Evolutionary conservation across 2,329 filamentous ascomycete genomes (phyloP).

Genomic region (Nemania bipapillata): DNA sequence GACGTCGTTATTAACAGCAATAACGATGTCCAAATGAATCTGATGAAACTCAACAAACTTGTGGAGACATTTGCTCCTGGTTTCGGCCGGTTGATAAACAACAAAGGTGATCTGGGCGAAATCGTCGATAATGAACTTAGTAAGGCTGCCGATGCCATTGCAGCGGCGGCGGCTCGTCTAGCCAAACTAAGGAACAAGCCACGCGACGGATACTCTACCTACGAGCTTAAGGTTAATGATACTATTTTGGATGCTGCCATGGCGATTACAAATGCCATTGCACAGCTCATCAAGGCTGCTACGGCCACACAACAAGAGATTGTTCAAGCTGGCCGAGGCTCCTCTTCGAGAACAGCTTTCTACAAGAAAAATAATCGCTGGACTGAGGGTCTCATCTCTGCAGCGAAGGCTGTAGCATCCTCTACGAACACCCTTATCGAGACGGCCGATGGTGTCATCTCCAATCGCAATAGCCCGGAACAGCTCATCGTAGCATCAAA

Average conservation of each 20-base stretch:
- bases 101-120: slow-evolving; percentile 88
- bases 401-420: slow-evolving; percentile 92
- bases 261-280: slow-evolving; percentile 93
- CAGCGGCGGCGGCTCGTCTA: slow-evolving; percentile 87
- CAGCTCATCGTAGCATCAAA: slow-evolving; percentile 98
- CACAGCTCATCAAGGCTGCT: slow-evolving; percentile 92
- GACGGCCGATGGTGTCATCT: slow-evolving; percentile 95
- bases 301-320: slow-evolving; percentile 95
- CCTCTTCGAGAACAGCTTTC: slow-evolving; percentile 88
- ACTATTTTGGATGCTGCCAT: slow-evolving; percentile 92
- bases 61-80: slow-evolving; percentile 92
- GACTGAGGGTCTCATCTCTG: slow-evolving; percentile 97
- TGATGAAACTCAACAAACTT: slow-evolving; percentile 92
- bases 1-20: slow-evolving; percentile 98
- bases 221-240: slow-evolving; percentile 95
- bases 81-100: slow-evolving; percentile 79
- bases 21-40: slow-evolving; percentile 91
- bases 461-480: slow-evolving; percentile 89
- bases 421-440: slow-evolving; percentile 97
- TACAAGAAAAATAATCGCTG: slow-evolving; percentile 99
- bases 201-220: slow-evolving; percentile 93
- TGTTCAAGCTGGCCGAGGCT: slow-evolving; percentile 89
- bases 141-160: slow-evolving; percentile 95
- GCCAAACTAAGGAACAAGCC: slow-evolving; percentile 95
- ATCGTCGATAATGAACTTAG: slow-evolving; percentile 90